Evolutionary conservation across 257 asterid genomes (phyloP), one percentile per base, ranked within the genome.

Genomic region (Penstemon newberryi): DNA sequence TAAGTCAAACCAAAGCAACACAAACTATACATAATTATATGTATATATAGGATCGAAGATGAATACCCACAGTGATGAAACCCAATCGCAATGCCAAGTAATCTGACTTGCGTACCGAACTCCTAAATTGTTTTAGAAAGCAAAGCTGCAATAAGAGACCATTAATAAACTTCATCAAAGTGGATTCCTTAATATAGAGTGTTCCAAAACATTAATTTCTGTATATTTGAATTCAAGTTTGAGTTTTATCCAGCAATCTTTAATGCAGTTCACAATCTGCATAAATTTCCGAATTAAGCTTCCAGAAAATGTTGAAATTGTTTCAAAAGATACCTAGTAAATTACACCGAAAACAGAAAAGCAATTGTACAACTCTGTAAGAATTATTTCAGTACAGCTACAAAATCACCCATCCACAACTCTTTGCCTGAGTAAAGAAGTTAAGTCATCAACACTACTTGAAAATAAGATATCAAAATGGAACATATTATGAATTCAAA

Each of bases 81-180:
- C 98, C 98, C 80, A 87, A 78, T 67, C 98, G 81, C 60, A 91
- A 56, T 8, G 96, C 98, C 83, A 84, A 71, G 82, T 89, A 91
- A 75, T 89, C 96, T 49, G 98, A 82, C 73, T 84, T 89, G 61
- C 65, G 73, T 8, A 91, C 88, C 54, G 98, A 80, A 72, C 81
- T 77, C 76, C 89, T 89, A 72, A 91, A 91, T 70, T 91, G 98
- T 51, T 81, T 77, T 12, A 91, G 82, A 79, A 91, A 91, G 94
- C 98, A 89, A 70, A 91, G 94, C 98, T 91, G 90, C 78, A 77
- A 67, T 5, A 58, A 13, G 53, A 75, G 25, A 15, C 49, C 19
- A 53, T 37, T 39, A n/a, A 58, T 33, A 36, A 50, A 44, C 36
- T 51, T 69, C 63, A 63, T 40, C 6, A 40, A 55, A 65, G 41